phyloP scores from a whole-genome alignment of 2,329 filamentous ascomycete genomes.

The Venturia pyrina region DNA sequence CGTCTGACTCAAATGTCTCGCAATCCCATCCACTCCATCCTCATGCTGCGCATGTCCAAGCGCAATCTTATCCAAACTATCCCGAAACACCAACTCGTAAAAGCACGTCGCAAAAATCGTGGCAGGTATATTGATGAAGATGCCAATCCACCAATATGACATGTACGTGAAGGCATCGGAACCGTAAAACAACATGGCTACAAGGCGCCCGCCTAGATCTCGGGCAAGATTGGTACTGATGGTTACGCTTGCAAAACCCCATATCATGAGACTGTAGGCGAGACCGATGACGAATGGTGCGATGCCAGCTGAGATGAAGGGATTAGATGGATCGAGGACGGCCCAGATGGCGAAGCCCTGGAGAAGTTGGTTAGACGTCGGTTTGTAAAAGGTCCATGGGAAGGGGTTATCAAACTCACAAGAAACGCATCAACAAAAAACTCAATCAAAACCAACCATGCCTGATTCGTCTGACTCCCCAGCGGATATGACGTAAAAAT shows the following conservation, averaged over 20 bases:
- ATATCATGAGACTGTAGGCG: constrained; percentile 43
- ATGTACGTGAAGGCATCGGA: constrained; percentile 38
- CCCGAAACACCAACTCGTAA: constrained; percentile 46
- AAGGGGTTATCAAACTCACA: constrained; percentile 16
- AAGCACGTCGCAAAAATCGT: constrained; percentile 45
- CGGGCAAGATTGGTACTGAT: constrained; percentile 48
- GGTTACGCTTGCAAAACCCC: constrained; percentile 46
- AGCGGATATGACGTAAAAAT: constrained; percentile 46
- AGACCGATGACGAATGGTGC: constrained; percentile 47
- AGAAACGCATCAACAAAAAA: constrained; percentile 50
- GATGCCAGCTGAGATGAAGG: constrained; percentile 39
- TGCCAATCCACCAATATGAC: constrained; percentile 42
- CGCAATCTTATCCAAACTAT: constrained; percentile 42
- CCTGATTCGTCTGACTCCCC: constrained; percentile 40
- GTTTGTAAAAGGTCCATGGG: background rate
- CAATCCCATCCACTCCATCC: constrained; percentile 41
- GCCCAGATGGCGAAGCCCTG: constrained; percentile 48
- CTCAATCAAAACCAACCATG: constrained; percentile 48
- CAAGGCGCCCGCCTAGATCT: constrained; percentile 50
- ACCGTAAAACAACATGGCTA: constrained; percentile 49
- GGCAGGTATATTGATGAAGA: constrained; percentile 47
- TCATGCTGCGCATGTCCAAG: constrained; percentile 41
- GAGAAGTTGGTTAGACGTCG: background rate
- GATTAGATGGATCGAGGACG: constrained; percentile 47
- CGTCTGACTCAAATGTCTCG: constrained; percentile 28